Percentiles rank a stretch among this genome's conserved stretches.
Evolutionary conservation across 1,284 basidiomycete species (phyloP).

Genomic region (Chondrostereum purpureum): DNA sequence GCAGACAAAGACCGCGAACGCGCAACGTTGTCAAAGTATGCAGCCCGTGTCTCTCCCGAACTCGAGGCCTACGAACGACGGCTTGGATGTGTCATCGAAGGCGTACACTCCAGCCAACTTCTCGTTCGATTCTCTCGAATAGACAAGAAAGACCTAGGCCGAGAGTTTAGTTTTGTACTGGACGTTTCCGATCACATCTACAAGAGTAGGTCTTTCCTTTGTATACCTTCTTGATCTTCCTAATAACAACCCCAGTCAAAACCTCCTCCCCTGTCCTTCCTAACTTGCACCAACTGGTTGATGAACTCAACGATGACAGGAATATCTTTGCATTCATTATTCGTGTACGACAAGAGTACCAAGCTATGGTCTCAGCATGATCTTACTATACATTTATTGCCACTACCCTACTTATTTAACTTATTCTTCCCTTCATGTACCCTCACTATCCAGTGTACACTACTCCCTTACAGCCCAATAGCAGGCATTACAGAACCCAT

Average conservation of each 20-base stretch:
- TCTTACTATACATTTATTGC: too few species aligned
- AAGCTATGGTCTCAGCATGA: too few species aligned
- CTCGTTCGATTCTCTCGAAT: slow-evolving; percentile 68
- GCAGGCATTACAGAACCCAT: too few species aligned
- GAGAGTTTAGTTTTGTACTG: slow-evolving; percentile 71
- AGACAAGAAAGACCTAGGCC: slow-evolving; percentile 47
- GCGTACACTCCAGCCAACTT: slow-evolving; percentile 65
- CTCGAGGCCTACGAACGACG: slow-evolving; percentile 50
- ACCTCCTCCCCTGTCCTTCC: slow-evolving; percentile 63
- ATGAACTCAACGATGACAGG: slow-evolving; percentile 53
- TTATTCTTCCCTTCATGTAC: too few species aligned
- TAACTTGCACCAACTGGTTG: slow-evolving; percentile 54
- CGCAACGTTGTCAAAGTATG: slow-evolving; percentile 51
- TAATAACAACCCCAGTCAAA: slow-evolving; percentile 38
- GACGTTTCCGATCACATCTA: slow-evolving; percentile 62
- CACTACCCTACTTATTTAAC: too few species aligned
- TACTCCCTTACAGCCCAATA: too few species aligned
- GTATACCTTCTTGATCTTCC: slow-evolving; percentile 3
- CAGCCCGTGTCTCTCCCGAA: slow-evolving; percentile 50
- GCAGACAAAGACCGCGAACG: slow-evolving; percentile 69
- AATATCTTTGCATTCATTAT: slow-evolving; percentile 62
- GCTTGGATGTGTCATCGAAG: slow-evolving; percentile 66
- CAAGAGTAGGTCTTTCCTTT: slow-evolving; percentile 52
- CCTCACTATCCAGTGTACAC: too few species aligned
- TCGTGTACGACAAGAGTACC: slow-evolving; percentile 32